Percentiles rank a stretch among this genome's conserved stretches.
Conservation (phyloP, 768 basidiomycete genomes). For the Trametes coccinea region DNA sequence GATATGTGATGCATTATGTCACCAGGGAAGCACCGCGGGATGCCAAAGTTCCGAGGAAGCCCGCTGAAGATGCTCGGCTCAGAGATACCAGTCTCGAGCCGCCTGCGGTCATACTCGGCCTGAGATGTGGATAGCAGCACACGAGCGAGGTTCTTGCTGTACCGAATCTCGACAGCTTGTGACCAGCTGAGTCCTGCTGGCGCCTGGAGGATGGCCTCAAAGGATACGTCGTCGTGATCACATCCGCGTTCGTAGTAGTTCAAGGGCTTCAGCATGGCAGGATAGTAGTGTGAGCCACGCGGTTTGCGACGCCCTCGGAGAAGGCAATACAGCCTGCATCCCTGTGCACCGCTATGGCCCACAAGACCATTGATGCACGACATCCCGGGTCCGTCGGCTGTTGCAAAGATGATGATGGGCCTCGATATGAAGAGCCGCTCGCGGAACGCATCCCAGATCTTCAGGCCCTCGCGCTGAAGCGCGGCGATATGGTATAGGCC, state of each 20-base stretch:
- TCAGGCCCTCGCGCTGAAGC: constrained; percentile 30
- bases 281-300: constrained; percentile 35
- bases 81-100: constrained; percentile 35
- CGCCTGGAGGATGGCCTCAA: constrained; percentile 1
- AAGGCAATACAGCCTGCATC: constrained; percentile 39
- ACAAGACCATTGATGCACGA: constrained; percentile 35
- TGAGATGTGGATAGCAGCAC: constrained; percentile 7
- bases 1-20: constrained; percentile 42
- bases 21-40: constrained; percentile 33
- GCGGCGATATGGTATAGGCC: constrained; percentile 34
- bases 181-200: too few relatives aligned
- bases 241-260: constrained; percentile 20
- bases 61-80: constrained; percentile 38
- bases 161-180: too few relatives aligned
- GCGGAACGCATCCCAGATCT: constrained; percentile 31
- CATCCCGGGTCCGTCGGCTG: constrained; percentile 18
- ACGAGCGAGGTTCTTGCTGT: too few relatives aligned
- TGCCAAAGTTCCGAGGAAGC: constrained; percentile 22
- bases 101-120: constrained; percentile 25
- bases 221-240: constrained; percentile 33
- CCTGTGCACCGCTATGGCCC: constrained; percentile 36
- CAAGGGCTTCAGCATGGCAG: constrained; percentile 30
- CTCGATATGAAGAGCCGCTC: too few relatives aligned
- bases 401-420: background rate
- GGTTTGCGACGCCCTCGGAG: constrained; percentile 34